Evolutionary conservation across 2,329 filamentous ascomycete species (phyloP), one percentile per base, ranked within the genome.

Genomic region (Stagonosporopsis cucurbitacearum): DNA sequence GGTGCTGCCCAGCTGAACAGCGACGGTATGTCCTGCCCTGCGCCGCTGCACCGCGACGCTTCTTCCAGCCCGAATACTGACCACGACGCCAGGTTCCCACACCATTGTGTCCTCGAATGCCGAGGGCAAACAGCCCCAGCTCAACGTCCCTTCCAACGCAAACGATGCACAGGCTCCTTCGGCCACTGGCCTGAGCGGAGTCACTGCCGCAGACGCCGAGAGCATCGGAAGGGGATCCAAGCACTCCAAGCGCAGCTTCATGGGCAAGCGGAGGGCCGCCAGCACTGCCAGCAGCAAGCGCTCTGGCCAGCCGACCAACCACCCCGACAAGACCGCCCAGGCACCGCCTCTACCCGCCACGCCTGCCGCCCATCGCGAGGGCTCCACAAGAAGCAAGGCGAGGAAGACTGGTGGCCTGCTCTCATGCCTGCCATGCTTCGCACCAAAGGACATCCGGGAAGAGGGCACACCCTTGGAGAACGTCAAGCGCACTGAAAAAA

Each of bases 391-490:
- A 55, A 75, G 72, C 55, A 66, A 77, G 60, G 66, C 71, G 39
- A 79, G 77, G 65, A 79, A 78, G 66, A 77, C 77, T 33, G 71
- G 73, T 13, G 65, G 65, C 20, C 64, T 81, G 28, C 65, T 81
- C 11, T 71, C 78, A 12, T 82, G 91, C 50, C 79, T 91, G 55
- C 86, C 83, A 57, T 91, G 88, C 77, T 91, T 88, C 72, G 81
- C 86, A 36, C 85, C 87, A 45, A 86, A 88, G 59, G 81, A 84
- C 60, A 81, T 82, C 15, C 83, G 85, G 40, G 32, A 60, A 8
- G 69, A 75, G 41, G 63, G 64, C n/a, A 62, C 85, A 54, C 81
- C 84, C 35, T 78, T 74, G 23, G 76, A 79, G 59, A 77, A 78
- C 36, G 72, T 75, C 19, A 81, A 80, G 65, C 75, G 77, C 45